A percentile compares a stretch with the other conserved stretches of the same genome.
phyloP scores from a whole-genome alignment of 352 stramenopile genomes.

The Lagenidium sp. region DNA sequence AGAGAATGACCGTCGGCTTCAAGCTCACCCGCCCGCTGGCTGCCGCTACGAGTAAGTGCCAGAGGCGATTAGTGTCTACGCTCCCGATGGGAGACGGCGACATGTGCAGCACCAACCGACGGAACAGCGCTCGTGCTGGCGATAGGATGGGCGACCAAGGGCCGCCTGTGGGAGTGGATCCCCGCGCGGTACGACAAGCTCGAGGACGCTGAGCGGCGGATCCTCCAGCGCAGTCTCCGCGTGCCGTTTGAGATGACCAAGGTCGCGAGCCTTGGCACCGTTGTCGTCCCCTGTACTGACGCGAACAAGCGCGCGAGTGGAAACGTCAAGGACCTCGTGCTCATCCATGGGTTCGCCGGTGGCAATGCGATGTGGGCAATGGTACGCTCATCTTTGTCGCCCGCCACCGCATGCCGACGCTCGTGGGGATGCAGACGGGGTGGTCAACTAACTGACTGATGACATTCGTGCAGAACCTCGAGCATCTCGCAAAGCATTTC shows the following conservation, averaged over 20 bases:
- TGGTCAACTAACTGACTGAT: too few relatives aligned
- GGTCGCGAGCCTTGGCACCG: constrained; percentile 64
- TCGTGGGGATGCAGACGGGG: too few relatives aligned
- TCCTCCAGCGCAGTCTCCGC: constrained; percentile 35
- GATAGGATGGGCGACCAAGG: constrained; percentile 46
- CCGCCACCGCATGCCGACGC: too few relatives aligned
- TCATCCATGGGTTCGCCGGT: constrained; percentile 74
- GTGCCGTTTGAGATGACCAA: constrained; percentile 71
- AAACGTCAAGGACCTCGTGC: constrained; percentile 53
- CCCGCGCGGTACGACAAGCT: constrained; percentile 59
- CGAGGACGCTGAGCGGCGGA: constrained; percentile 48
- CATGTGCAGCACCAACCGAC: too few relatives aligned
- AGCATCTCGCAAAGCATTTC: constrained; percentile 64
- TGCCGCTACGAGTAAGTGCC: too few relatives aligned
- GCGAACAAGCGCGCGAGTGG: constrained; percentile 24
- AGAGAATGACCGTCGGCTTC: too few relatives aligned
- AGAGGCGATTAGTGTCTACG: too few relatives aligned
- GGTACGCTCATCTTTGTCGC: too few relatives aligned
- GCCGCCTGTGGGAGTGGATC: constrained; percentile 63
- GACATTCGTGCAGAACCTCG: constrained; percentile 37
- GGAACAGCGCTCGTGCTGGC: constrained; percentile 39
- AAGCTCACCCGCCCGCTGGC: too few relatives aligned
- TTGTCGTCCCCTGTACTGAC: constrained; percentile 70
- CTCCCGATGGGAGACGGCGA: too few relatives aligned
- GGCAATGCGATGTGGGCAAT: constrained; percentile 80